Conservation (phyloP, 129 eudicot species). For the Pittosporum tobira region DNA sequence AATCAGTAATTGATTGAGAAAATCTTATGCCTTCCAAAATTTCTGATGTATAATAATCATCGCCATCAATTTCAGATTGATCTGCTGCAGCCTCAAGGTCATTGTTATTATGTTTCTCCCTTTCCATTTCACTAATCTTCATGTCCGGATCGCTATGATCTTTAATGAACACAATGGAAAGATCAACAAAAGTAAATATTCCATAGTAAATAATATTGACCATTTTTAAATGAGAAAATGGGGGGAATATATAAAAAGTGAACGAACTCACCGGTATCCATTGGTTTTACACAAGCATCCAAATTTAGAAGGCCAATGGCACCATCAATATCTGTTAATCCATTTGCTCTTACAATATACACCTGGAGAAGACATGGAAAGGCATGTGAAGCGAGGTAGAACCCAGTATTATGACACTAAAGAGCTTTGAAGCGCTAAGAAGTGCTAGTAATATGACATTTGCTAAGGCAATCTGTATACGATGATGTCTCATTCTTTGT, state of each 20-base stretch:
- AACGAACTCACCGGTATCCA: conserved; percentile 27
- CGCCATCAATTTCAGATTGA: conserved; percentile 19
- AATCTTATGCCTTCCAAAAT: conserved; percentile 37
- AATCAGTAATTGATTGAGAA: conserved; percentile 31
- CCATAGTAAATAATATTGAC: neutral
- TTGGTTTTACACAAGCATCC: conserved; percentile 22
- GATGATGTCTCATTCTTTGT: too few species aligned
- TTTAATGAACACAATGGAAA: conserved; percentile 10
- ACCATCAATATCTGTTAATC: conserved; percentile 45
- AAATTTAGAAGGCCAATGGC: conserved; percentile 47
- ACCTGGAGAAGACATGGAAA: conserved; percentile 25
- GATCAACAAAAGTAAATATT: neutral
- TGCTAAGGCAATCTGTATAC: too few species aligned
- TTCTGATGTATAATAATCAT: conserved; percentile 24
- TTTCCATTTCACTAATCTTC: conserved; percentile 2
- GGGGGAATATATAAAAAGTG: conserved; percentile 5
- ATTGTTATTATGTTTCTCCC: conserved; percentile 8
- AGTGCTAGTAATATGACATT: too few species aligned
- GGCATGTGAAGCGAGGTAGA: neutral
- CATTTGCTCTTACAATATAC: conserved; percentile 41
- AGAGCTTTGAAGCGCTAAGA: neutral
- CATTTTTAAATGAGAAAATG: neutral
- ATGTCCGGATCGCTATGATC: conserved; percentile 2
- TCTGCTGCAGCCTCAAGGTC: conserved; percentile 14
- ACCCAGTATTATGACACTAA: neutral